These are phyloP conservation scores for Oryza punctata DNA, from an alignment of 176 grass and related monocot genomes.

Conservation along the genomic window DNA sequence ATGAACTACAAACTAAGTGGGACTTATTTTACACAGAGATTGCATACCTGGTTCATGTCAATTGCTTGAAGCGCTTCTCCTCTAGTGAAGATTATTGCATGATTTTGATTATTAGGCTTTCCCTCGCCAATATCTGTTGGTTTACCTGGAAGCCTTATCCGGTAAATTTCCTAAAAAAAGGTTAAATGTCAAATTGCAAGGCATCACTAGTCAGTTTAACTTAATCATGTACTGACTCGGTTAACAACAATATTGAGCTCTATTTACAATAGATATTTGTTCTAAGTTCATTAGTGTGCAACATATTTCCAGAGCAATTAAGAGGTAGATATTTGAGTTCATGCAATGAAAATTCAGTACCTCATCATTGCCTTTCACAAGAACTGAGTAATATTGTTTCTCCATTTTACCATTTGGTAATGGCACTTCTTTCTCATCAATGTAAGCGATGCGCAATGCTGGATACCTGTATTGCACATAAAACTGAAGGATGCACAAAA, in stretches of 20 bases:
- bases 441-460: constrained; percentile 75
- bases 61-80: constrained; percentile 84
- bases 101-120: constrained; percentile 86
- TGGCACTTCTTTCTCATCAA: constrained; percentile 66
- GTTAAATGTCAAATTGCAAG: constrained; percentile 23
- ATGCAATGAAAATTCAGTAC: constrained; percentile 48
- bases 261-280: background rate
- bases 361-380: constrained; percentile 84
- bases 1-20: constrained; percentile 8
- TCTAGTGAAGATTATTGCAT: constrained; percentile 83
- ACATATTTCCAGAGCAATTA: constrained; percentile 14
- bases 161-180: constrained; percentile 70
- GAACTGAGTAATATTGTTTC: constrained; percentile 74
- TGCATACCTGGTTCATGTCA: constrained; percentile 76
- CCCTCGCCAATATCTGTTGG: constrained; percentile 79
- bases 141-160: constrained; percentile 73
- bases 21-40: constrained; percentile 10
- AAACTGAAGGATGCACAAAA: constrained; percentile 30
- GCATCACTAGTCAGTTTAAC: constrained; percentile 11
- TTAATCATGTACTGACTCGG: background rate
- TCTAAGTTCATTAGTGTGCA: constrained; percentile 5
- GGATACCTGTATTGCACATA: constrained; percentile 53
- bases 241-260: constrained; percentile 3
- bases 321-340: constrained; percentile 23
- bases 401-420: constrained; percentile 47